Percentiles rank a stretch among this genome's conserved stretches.
These are phyloP conservation scores for Colletotrichum incanum DNA, from an alignment of 2,329 filamentous ascomycete genomes.

Conservation along the genomic window DNA sequence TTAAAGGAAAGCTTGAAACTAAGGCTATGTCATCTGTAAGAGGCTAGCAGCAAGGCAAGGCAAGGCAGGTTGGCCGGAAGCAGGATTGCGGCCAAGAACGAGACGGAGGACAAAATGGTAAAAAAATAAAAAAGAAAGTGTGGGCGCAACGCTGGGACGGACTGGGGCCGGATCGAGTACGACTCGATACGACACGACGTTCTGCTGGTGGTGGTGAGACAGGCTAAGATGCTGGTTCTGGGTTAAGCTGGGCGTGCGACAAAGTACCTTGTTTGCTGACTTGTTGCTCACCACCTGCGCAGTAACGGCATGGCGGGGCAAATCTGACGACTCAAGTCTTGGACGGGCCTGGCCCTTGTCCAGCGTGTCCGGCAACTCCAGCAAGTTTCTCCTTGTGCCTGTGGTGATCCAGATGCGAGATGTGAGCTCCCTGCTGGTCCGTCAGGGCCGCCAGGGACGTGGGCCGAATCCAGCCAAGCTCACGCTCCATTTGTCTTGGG, in stretches of 20 bases:
- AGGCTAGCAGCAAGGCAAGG: slow-evolving; percentile 2
- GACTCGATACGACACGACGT: slow-evolving; percentile 12
- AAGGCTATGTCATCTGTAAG: slow-evolving; percentile 32
- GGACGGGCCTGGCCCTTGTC: background rate
- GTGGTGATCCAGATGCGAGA: slow-evolving; percentile 35
- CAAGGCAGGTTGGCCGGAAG: slow-evolving; percentile 26
- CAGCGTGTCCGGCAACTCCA: background rate
- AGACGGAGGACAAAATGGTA: background rate
- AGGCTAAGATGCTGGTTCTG: slow-evolving; percentile 41
- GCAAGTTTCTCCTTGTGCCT: background rate
- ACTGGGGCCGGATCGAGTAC: background rate
- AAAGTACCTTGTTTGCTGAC: background rate
- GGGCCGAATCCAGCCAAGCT: slow-evolving; percentile 17
- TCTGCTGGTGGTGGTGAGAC: slow-evolving; percentile 44
- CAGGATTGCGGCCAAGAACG: slow-evolving; percentile 18
- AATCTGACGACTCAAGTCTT: slow-evolving; percentile 30
- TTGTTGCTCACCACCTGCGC: background rate
- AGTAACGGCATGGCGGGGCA: slow-evolving; percentile 26
- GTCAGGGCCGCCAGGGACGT: slow-evolving; percentile 28
- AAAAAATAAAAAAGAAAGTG: slow-evolving; percentile 9
- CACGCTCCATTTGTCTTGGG: slow-evolving; percentile 14
- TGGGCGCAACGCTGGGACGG: slow-evolving; percentile 28
- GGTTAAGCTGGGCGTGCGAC: background rate
- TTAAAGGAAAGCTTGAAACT: slow-evolving; percentile 38
- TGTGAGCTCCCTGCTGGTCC: slow-evolving; percentile 16